phyloP scores from a whole-genome alignment of 345 rosid genomes.

The Anacardium occidentale region DNA sequence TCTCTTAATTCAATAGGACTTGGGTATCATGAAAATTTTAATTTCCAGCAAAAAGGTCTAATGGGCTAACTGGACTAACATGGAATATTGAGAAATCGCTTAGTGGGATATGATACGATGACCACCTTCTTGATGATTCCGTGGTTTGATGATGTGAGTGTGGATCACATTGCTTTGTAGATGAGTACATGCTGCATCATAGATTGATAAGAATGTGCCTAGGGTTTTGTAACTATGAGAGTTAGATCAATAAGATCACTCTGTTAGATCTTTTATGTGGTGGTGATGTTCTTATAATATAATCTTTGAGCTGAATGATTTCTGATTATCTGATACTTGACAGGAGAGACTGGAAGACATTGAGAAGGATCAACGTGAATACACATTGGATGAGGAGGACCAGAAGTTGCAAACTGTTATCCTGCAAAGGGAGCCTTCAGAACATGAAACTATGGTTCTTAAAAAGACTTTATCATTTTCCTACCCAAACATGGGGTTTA shows the following conservation, averaged over 20 bases:
- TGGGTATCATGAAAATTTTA: neutral
- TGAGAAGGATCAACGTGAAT: conserved; percentile 87
- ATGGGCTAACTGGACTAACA: neutral
- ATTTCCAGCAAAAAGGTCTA: neutral
- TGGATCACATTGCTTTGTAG: neutral
- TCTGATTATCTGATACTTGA: conserved; percentile 8
- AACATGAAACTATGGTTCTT: conserved; percentile 60
- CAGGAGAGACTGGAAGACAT: conserved; percentile 87
- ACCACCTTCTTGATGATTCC: neutral
- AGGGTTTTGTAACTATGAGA: neutral
- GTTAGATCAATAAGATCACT: conserved; percentile 1
- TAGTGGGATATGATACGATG: neutral
- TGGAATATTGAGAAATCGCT: neutral
- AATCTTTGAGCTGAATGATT: conserved; percentile 13
- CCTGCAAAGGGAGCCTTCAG: conserved; percentile 62
- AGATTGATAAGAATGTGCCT: neutral
- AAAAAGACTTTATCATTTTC: conserved; percentile 85
- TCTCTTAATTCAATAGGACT: too few relatives aligned
- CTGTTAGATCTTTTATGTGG: neutral
- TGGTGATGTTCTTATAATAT: neutral
- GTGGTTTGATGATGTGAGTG: neutral
- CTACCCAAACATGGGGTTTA: conserved; percentile 80
- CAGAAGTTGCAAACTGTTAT: conserved; percentile 81
- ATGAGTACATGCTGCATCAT: neutral
- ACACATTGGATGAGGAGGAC: conserved; percentile 89